phyloP scores from a whole-genome alignment of 2,329 filamentous ascomycete genomes.

The Cladosporium austrohemisphaericum region DNA sequence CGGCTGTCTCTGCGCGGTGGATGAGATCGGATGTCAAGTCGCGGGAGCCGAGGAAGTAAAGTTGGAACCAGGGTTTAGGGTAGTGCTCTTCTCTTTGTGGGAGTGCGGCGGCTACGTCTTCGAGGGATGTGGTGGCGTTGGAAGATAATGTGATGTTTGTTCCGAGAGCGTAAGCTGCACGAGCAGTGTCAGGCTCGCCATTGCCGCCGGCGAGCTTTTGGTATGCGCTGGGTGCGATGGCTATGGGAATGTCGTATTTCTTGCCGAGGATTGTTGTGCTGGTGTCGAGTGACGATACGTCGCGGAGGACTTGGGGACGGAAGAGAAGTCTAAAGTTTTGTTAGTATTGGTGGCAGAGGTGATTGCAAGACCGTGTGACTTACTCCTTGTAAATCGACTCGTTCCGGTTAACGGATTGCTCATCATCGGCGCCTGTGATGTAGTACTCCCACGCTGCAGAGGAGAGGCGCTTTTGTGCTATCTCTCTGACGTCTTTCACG shows the following conservation, averaged over 20 bases:
- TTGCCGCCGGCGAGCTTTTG: constrained; percentile 29
- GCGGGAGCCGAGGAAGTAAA: constrained; percentile 53
- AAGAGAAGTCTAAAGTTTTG: constrained; percentile 15
- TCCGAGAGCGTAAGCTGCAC: constrained; percentile 24
- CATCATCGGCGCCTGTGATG: constrained; percentile 10
- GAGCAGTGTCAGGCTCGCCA: constrained; percentile 30
- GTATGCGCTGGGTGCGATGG: constrained; percentile 31
- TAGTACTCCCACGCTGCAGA: constrained; percentile 14
- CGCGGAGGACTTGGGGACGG: constrained; percentile 24
- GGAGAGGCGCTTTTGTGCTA: constrained; percentile 9
- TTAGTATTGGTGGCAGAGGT: background rate
- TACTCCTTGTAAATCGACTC: constrained; percentile 10
- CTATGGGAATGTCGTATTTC: constrained; percentile 27
- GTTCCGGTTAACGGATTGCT: constrained; percentile 13
- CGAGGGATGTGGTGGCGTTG: constrained; percentile 45
- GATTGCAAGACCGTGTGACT: background rate
- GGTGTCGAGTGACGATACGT: constrained; percentile 24
- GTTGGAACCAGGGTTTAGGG: constrained; percentile 55
- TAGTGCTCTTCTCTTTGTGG: constrained; percentile 16
- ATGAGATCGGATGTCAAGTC: constrained; percentile 44
- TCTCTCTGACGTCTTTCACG: constrained; percentile 8
- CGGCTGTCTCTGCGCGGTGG: constrained; percentile 50
- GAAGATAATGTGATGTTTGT: constrained; percentile 30
- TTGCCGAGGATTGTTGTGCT: constrained; percentile 24
- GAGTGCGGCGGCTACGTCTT: constrained; percentile 53